A percentile compares a stretch with the other conserved stretches of the same genome.
These are phyloP conservation scores for Talaromyces islandicus DNA, from an alignment of 2,329 filamentous ascomycete genomes.

Conservation along the genomic window DNA sequence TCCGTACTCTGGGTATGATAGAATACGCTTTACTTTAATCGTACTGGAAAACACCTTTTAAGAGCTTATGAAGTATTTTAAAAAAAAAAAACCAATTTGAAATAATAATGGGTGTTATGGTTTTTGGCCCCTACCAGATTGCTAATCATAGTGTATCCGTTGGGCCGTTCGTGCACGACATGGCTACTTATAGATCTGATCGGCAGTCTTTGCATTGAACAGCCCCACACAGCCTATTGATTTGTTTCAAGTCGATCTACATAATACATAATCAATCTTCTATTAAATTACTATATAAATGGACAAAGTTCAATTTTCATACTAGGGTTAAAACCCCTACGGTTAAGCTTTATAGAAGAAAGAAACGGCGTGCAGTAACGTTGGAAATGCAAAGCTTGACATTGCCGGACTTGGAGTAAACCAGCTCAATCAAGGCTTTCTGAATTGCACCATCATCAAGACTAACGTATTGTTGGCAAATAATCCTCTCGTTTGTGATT, in stretches of 20 bases:
- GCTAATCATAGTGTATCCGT: neutral
- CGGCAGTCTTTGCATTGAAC: too few species aligned
- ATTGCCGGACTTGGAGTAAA: constrained; percentile 3
- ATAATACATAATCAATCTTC: too few species aligned
- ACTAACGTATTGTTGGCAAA: neutral
- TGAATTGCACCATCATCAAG: neutral
- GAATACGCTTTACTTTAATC: too few species aligned
- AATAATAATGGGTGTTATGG: neutral
- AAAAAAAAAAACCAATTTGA: neutral
- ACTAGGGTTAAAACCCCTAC: too few species aligned
- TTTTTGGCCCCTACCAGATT: neutral
- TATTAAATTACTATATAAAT: too few species aligned
- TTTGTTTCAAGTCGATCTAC: too few species aligned
- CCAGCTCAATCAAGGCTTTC: too few species aligned
- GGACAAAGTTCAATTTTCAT: too few species aligned
- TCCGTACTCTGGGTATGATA: too few species aligned
- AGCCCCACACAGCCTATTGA: too few species aligned
- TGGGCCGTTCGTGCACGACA: neutral
- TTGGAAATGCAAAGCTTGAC: constrained; percentile 1
- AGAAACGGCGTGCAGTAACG: neutral
- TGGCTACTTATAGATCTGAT: neutral
- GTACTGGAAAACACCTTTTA: neutral
- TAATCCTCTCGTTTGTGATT: constrained; percentile 2
- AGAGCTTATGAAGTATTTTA: neutral
- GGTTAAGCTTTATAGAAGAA: neutral